phyloP scores from a whole-genome alignment of 2,329 filamentous ascomycete species.

The Claviceps quebecensis region DNA sequence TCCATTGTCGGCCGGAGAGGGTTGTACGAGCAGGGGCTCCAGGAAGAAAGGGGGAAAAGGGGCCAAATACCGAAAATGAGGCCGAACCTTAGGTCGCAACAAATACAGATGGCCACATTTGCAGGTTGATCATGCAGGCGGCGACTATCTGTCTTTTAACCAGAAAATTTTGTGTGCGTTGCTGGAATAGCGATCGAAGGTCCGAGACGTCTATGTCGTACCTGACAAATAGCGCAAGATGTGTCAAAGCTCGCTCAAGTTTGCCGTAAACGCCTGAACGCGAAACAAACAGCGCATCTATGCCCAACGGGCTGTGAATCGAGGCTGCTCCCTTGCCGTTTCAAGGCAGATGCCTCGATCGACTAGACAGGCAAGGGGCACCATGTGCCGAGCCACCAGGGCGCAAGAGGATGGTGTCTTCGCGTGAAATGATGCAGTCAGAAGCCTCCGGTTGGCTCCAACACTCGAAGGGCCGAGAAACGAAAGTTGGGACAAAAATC shows the following conservation, averaged over 20 bases:
- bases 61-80: not conserved
- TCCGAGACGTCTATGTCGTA: too few species aligned
- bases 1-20: constrained; percentile 1
- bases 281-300: too few species aligned
- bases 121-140: not conserved
- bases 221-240: too few species aligned
- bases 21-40: not conserved
- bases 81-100: not conserved
- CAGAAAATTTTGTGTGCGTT: not conserved
- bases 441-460: not conserved
- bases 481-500: not conserved
- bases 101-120: not conserved
- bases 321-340: too few species aligned
- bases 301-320: too few species aligned
- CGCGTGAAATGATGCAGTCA: not conserved
- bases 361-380: not conserved
- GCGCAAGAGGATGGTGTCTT: not conserved
- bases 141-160: not conserved
- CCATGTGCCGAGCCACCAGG: not conserved
- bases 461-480: not conserved
- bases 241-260: too few species aligned
- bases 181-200: not conserved
- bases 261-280: too few species aligned
- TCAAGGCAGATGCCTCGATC: too few species aligned
- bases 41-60: not conserved